A percentile compares a stretch with the other conserved stretches of the same genome.
phyloP scores from a whole-genome alignment of 495 filamentous ascomycete species.

The Viridothelium virens region DNA sequence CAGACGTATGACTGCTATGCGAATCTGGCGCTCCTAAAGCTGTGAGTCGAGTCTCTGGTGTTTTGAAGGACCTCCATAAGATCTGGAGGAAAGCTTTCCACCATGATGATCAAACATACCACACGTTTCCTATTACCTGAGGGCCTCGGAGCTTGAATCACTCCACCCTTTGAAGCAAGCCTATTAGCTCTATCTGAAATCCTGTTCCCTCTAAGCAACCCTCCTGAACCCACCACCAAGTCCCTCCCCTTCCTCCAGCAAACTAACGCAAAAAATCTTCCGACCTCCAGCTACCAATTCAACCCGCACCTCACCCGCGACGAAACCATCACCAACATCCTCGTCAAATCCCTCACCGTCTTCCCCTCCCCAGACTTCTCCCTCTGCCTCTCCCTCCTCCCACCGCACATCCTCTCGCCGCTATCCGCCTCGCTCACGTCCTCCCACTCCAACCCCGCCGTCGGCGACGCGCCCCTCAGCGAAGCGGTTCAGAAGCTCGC shows the following conservation, averaged over 20 bases:
- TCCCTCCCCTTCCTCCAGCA: slow-evolving; percentile 9
- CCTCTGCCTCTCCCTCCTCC: slow-evolving; percentile 86
- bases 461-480: slow-evolving; percentile 51
- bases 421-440: slow-evolving; percentile 36
- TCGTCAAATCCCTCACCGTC: slow-evolving; percentile 93
- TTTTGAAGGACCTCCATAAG: neutral
- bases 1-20: slow-evolving; percentile 91
- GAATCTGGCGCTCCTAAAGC: slow-evolving; percentile 90
- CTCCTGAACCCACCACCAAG: neutral
- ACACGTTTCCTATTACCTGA: slow-evolving; percentile 99
- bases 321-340: slow-evolving; percentile 95
- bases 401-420: slow-evolving; percentile 60
- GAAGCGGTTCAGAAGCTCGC: slow-evolving; percentile 89
- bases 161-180: slow-evolving; percentile 41
- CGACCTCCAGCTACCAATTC: slow-evolving; percentile 80
- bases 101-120: slow-evolving; percentile 60
- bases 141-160: slow-evolving; percentile 43
- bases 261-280: slow-evolving; percentile 8
- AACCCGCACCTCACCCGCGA: slow-evolving; percentile 96
- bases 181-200: slow-evolving; percentile 64
- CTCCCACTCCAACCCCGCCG: slow-evolving; percentile 35
- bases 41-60: slow-evolving; percentile 58
- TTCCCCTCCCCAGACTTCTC: slow-evolving; percentile 96
- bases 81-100: slow-evolving; percentile 14
- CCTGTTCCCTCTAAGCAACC: slow-evolving; percentile 12